Conservation (phyloP, 176 grass and related monocot species). For the Cenchrus purpureus region DNA sequence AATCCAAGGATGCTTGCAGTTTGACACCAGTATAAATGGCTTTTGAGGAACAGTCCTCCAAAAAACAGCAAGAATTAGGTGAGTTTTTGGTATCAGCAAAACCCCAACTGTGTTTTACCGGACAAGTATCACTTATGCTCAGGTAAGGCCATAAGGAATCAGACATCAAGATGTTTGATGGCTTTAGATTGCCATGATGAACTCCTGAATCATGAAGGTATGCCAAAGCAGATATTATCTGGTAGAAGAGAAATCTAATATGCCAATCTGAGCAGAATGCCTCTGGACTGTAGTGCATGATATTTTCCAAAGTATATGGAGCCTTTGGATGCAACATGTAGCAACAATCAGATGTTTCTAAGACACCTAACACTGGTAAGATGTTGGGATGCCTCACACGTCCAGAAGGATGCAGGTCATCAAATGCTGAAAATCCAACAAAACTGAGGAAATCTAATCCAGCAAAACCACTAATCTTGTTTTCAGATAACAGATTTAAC, state of each 20-base stretch:
- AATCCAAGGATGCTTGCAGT: constrained; percentile 62
- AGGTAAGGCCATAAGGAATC: constrained; percentile 79
- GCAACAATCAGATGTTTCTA: constrained; percentile 58
- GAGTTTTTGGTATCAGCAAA: constrained; percentile 46
- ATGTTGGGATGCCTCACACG: constrained; percentile 85
- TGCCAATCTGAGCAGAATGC: constrained; percentile 84
- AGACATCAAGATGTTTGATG: constrained; percentile 74
- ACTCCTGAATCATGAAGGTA: constrained; percentile 82
- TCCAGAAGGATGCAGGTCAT: constrained; percentile 56
- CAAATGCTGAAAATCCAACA: constrained; percentile 73
- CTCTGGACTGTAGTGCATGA: constrained; percentile 78
- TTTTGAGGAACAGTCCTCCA: constrained; percentile 53
- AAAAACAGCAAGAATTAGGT: constrained; percentile 45
- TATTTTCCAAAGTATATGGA: constrained; percentile 79
- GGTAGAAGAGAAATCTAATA: constrained; percentile 81
- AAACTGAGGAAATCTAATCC: constrained; percentile 74
- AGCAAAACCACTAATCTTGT: constrained; percentile 55
- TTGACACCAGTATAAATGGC: constrained; percentile 59
- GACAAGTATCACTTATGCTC: constrained; percentile 62
- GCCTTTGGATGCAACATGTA: constrained; percentile 76
- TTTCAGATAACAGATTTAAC: constrained; percentile 72
- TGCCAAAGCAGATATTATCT: constrained; percentile 77
- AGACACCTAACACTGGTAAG: constrained; percentile 69
- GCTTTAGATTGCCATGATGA: constrained; percentile 81
- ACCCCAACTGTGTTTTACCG: constrained; percentile 53